Base-by-base conservation (phyloP, 108 stramenopile species). In the Nitzschia putrida region DNA sequence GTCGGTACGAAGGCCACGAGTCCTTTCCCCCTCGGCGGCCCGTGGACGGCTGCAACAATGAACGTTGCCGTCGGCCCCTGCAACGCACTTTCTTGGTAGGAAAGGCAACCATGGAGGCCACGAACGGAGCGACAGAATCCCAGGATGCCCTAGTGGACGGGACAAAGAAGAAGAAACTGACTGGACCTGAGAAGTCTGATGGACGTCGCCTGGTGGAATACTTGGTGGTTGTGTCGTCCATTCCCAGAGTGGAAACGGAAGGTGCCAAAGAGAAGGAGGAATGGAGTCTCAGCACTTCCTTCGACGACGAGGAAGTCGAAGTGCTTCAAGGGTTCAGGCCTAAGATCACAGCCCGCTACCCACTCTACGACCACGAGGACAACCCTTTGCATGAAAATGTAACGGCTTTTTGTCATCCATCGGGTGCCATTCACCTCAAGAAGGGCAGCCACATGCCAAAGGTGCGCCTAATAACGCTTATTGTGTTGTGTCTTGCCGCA, bases 181-280 rank as follows among this genome's bases (percentile, higher is more conserved):
- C 50, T 16, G 21, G 21, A 34, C 29, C 57, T 38, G 64, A 79
- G 40, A 64, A 73, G 22, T 61, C 52, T 38, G 72, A 67, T 26
- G 83, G 81, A 26, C 78, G 85, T 20, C 79, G 92, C 49, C 73
- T 93, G 56, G 92, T 93, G 14, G 95, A 95, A 66, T 95, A 95
- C 60, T 88, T 95, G 65, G 88, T 92, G 12, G 86, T 95, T 12
- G 84, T 93, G 7, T 87, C 86, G 16, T 75, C 73, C 16, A 58
- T 80, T 10, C 58, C 59, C 7, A 64, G 71, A 8, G 68, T 60
- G 34, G 57, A 73, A 8, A 64, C 54, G 0, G 68, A 57, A 39
- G 53, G 61, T 47, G 66, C 47, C 69, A 44, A 38, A 25, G 64
- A 73, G 34, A 45, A 69, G 23, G 61, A 68, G 26, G 50, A 72